phyloP scores from a whole-genome alignment of 2,329 filamentous ascomycete species.

The Zarea fungicola region DNA sequence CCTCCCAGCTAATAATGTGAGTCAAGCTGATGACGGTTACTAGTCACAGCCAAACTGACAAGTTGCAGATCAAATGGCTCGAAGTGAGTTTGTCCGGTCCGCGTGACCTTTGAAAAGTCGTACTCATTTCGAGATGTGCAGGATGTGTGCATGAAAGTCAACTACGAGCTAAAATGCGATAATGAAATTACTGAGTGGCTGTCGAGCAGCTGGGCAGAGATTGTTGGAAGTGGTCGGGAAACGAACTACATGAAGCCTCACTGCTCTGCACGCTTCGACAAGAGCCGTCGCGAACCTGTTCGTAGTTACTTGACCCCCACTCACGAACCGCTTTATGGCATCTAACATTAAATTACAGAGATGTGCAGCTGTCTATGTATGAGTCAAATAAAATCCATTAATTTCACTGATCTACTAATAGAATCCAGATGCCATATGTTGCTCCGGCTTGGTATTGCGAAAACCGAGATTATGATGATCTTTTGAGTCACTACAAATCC shows the following conservation, averaged over 20 bases:
- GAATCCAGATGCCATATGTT: background rate
- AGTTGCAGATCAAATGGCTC: background rate
- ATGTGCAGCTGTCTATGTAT: background rate
- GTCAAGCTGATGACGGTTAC: too few relatives aligned
- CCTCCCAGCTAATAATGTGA: background rate
- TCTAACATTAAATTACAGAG: background rate
- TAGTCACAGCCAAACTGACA: background rate
- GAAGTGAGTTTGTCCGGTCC: background rate
- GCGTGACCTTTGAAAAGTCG: background rate
- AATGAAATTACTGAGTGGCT: background rate
- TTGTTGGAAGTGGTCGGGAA: background rate
- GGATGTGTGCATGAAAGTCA: background rate
- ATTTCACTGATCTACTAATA: background rate
- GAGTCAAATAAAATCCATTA: background rate
- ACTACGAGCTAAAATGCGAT: background rate
- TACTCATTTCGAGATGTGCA: background rate
- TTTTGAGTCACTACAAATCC: background rate
- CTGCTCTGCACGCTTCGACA: background rate
- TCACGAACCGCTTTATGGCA: background rate
- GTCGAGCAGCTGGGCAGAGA: background rate
- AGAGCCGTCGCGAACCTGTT: background rate
- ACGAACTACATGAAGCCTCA: background rate
- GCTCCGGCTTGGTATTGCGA: background rate
- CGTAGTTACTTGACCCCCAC: background rate
- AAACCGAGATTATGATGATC: background rate